Percentiles rank a stretch among this genome's conserved stretches.
phyloP scores from a whole-genome alignment of 2,329 filamentous ascomycete genomes.

The Pseudodiploospora longispora region DNA sequence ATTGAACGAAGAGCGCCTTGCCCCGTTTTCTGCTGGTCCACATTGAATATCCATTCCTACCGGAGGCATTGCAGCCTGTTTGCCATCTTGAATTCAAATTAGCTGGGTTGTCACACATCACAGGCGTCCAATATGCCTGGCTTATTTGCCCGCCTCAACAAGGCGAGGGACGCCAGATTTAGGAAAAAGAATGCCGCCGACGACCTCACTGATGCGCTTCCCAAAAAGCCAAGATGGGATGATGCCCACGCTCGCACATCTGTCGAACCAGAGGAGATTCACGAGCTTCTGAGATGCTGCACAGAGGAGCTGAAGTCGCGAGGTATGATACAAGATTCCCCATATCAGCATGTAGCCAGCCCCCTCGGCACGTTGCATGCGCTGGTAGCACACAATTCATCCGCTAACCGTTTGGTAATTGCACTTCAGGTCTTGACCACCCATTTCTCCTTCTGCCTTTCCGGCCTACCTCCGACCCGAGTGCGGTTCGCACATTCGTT shows the following conservation, averaged over 20 bases:
- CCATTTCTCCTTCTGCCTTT: slow-evolving; percentile 93
- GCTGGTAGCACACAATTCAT: too few relatives aligned
- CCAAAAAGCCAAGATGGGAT: slow-evolving; percentile 71
- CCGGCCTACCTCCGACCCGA: slow-evolving; percentile 85
- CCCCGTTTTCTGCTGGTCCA: too few relatives aligned
- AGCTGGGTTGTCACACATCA: not conserved
- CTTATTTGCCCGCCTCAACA: slow-evolving; percentile 54
- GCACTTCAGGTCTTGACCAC: slow-evolving; percentile 63
- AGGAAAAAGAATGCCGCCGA: slow-evolving; percentile 59
- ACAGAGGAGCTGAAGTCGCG: slow-evolving; percentile 87
- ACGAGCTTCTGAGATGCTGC: slow-evolving; percentile 76
- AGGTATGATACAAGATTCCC: slow-evolving; percentile 50
- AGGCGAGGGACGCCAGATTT: slow-evolving; percentile 61
- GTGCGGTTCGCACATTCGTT: slow-evolving; percentile 84
- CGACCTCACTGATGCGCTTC: slow-evolving; percentile 41
- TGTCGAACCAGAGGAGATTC: slow-evolving; percentile 83
- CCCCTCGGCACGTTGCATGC: too few relatives aligned
- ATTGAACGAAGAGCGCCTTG: too few relatives aligned
- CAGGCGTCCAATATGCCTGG: slow-evolving; percentile 41
- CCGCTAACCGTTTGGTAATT: not conserved
- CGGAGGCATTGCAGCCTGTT: too few relatives aligned
- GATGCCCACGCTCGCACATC: slow-evolving; percentile 78
- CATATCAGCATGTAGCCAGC: slow-evolving; percentile 1
- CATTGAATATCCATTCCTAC: too few relatives aligned
- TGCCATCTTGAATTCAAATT: too few relatives aligned